Percentiles rank a stretch among this genome's conserved stretches.
Conservation (phyloP, 192 early-diverging fungal genomes). For the Backusella liffmaniae region DNA sequence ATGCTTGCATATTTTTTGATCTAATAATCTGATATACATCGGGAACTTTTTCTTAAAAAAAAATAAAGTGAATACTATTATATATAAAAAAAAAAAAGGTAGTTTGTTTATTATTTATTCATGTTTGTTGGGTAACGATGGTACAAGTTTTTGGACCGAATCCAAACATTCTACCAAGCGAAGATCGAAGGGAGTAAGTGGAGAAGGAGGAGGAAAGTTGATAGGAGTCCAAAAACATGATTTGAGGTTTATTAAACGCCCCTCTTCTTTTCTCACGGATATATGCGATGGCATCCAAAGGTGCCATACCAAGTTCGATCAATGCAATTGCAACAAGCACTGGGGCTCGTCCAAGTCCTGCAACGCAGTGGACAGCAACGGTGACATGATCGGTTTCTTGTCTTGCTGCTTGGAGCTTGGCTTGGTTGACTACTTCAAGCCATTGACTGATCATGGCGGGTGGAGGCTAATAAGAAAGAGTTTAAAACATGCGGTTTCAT, state of each 20-base stretch:
- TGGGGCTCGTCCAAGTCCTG: constrained; percentile 91
- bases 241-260: constrained; percentile 76
- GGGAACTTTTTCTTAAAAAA: neutral
- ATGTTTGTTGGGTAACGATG: constrained; percentile 6
- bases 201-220: constrained; percentile 3
- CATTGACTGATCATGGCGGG: constrained; percentile 51
- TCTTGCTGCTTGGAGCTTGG: constrained; percentile 32
- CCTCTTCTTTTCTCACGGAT: constrained; percentile 72
- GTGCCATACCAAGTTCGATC: constrained; percentile 73
- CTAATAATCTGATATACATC: neutral
- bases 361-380: constrained; percentile 92
- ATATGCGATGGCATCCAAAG: constrained; percentile 68
- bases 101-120: neutral
- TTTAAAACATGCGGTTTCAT: too few species aligned
- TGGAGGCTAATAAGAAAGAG: constrained; percentile 33
- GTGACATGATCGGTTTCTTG: constrained; percentile 34
- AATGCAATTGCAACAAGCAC: constrained; percentile 82
- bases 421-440: constrained; percentile 60
- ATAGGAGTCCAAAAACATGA: constrained; percentile 47
- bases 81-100: neutral
- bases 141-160: constrained; percentile 1
- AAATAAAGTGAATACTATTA: neutral
- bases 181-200: constrained; percentile 15
- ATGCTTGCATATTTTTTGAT: neutral
- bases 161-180: constrained; percentile 25